Percentiles rank a stretch among this genome's conserved stretches.
phyloP scores from a whole-genome alignment of 805 yeast genomes.

The Yarrowia sp. region DNA sequence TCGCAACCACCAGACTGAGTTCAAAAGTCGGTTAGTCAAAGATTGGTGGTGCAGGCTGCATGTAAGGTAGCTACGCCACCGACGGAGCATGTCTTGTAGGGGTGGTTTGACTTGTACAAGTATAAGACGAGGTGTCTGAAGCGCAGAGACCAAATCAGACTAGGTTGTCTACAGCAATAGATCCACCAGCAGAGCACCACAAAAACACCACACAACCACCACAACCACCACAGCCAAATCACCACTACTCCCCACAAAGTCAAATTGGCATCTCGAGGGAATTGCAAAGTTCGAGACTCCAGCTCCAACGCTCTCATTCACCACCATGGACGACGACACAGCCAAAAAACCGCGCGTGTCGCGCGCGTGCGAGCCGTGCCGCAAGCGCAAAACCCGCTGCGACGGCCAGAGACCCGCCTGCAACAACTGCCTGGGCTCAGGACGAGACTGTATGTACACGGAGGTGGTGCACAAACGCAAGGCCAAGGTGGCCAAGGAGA shows the following conservation, averaged over 20 bases:
- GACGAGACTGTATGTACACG: constrained; percentile 60
- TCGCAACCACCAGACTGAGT: no score
- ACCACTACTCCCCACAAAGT: not conserved
- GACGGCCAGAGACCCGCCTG: constrained; percentile 66
- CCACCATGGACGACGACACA: not conserved
- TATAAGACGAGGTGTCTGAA: no score
- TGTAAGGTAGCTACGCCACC: constrained; percentile 12
- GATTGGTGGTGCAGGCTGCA: not conserved
- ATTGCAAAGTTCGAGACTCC: not conserved
- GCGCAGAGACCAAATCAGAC: no score
- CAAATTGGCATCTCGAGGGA: not conserved
- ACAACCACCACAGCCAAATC: not conserved
- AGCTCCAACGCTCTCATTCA: no score
- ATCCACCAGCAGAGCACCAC: no score
- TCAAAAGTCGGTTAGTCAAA: not conserved
- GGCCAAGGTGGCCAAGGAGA: constrained; percentile 21
- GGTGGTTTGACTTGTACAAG: no score
- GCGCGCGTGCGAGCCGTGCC: constrained; percentile 83
- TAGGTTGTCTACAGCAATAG: no score
- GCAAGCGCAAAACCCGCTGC: constrained; percentile 68
- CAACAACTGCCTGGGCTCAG: constrained; percentile 70
- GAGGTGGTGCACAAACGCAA: constrained; percentile 29
- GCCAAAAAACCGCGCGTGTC: constrained; percentile 52
- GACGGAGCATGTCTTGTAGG: not conserved
- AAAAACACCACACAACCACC: no score